Conservation (phyloP, 768 basidiomycete genomes). For the Mrakia blollopis region DNA sequence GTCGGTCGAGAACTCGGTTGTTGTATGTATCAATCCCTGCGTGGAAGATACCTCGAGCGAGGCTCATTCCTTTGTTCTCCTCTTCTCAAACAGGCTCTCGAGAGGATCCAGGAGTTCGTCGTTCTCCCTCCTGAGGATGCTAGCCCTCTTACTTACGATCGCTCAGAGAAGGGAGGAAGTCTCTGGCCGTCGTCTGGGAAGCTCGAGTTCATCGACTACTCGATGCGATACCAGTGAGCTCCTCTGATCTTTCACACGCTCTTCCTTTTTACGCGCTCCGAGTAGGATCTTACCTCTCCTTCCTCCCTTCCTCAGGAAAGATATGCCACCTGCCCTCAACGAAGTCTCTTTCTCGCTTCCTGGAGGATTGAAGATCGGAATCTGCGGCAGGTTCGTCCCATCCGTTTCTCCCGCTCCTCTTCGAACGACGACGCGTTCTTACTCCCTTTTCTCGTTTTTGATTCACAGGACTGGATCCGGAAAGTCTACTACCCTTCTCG, state of each 20-base stretch:
- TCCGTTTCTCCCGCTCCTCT: not conserved
- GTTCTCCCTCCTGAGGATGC: conserved; percentile 33
- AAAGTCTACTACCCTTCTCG: conserved; percentile 35
- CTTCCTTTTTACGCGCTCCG: not conserved
- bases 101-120: conserved; percentile 37
- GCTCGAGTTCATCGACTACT: conserved; percentile 15
- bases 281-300: not conserved
- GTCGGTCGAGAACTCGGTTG: conserved; percentile 12
- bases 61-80: not conserved
- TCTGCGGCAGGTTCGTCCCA: conserved; percentile 31
- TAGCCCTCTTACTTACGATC: not conserved
- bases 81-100: conserved; percentile 21
- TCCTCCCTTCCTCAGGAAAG: not conserved
- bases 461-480: conserved; percentile 33
- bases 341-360: conserved; percentile 30
- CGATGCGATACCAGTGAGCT: conserved; percentile 8
- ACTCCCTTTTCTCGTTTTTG: not conserved
- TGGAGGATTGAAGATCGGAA: conserved; percentile 35
- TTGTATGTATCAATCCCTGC: not conserved
- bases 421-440: not conserved
- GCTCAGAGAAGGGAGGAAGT: conserved; percentile 29
- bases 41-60: not conserved
- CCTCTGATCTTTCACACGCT: not conserved
- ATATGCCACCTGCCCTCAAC: conserved; percentile 33
- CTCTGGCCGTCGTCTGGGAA: conserved; percentile 19